A percentile compares a stretch with the other conserved stretches of the same genome.
These are phyloP conservation scores for Sphaerobolus stellatus DNA, from an alignment of 1,284 basidiomycete genomes.

Conservation along the genomic window DNA sequence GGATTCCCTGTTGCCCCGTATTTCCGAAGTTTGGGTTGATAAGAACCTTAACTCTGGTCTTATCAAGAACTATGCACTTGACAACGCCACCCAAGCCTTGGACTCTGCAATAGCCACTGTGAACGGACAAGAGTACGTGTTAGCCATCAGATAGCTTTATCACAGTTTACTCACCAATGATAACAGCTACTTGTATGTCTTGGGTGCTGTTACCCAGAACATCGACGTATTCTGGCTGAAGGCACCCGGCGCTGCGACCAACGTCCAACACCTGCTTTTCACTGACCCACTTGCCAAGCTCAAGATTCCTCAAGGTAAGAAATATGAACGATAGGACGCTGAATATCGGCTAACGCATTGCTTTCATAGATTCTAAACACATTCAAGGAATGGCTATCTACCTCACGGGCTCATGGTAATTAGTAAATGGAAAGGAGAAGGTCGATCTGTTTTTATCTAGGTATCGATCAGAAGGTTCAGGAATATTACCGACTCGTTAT, in stretches of 20 bases:
- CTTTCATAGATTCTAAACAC: no score
- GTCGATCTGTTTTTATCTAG: no score
- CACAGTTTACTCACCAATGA: no score
- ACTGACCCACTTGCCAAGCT: no score
- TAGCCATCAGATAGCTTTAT: background rate
- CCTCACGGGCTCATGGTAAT: no score
- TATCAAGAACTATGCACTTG: conserved; percentile 47
- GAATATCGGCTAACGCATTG: no score
- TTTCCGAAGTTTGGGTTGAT: conserved; percentile 50
- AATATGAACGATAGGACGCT: no score
- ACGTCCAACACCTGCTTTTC: conserved; percentile 40
- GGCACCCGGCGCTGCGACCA: conserved; percentile 38
- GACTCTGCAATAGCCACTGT: conserved; percentile 47
- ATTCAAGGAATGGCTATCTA: no score
- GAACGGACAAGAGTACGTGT: conserved; percentile 46
- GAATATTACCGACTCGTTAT: no score
- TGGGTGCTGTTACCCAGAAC: conserved; percentile 40
- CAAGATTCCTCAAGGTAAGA: no score
- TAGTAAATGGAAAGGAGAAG: no score
- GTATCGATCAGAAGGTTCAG: no score
- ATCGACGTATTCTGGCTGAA: conserved; percentile 43
- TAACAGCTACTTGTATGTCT: conserved; percentile 44
- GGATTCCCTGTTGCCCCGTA: conserved; percentile 41
- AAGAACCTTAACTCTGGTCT: conserved; percentile 43
- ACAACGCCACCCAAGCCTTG: conserved; percentile 40